Evolutionary conservation across 768 basidiomycete genomes (phyloP).

Genomic region (Psilocybe sp.): DNA sequence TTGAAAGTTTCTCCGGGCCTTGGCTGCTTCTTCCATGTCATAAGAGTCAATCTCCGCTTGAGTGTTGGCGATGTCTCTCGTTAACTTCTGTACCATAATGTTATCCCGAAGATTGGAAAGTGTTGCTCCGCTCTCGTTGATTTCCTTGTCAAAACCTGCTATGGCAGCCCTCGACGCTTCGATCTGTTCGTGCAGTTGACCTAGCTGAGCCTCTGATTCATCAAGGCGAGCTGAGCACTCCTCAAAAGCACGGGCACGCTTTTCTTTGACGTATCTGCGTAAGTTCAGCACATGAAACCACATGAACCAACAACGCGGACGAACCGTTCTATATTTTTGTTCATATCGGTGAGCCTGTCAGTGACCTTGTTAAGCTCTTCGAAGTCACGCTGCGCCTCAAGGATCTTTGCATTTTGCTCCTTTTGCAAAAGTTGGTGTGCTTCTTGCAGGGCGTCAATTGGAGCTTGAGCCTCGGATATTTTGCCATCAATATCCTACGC

Average conservation of each 20-base stretch:
- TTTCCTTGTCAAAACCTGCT: conserved; percentile 68
- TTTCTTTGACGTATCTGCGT: conserved; percentile 70
- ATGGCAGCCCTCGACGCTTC: conserved; percentile 42
- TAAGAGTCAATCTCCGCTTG: conserved; percentile 69
- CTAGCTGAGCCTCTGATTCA: conserved; percentile 34
- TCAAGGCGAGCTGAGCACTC: conserved; percentile 58
- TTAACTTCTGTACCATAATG: conserved; percentile 68
- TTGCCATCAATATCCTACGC: conserved; percentile 60
- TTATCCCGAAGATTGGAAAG: conserved; percentile 80
- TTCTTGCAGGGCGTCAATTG: conserved; percentile 61
- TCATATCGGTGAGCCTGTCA: conserved; percentile 60
- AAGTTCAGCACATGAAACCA: neutral
- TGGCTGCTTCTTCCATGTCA: conserved; percentile 85
- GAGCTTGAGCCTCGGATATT: conserved; percentile 58
- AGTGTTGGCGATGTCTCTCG: conserved; percentile 60
- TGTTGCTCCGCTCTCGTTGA: conserved; percentile 70
- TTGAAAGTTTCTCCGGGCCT: conserved; percentile 81
- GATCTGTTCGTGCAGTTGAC: conserved; percentile 33
- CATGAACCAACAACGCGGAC: too few relatives aligned
- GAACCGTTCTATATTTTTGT: conserved; percentile 66
- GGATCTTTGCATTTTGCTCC: conserved; percentile 46
- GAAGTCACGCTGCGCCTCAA: conserved; percentile 48
- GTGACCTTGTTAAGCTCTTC: conserved; percentile 66
- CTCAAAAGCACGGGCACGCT: conserved; percentile 55
- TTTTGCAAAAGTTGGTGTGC: conserved; percentile 48